Evolutionary conservation across 305 asterid genomes (phyloP), one percentile per base, ranked within the genome.

Genomic region (Solanum hybrid): DNA sequence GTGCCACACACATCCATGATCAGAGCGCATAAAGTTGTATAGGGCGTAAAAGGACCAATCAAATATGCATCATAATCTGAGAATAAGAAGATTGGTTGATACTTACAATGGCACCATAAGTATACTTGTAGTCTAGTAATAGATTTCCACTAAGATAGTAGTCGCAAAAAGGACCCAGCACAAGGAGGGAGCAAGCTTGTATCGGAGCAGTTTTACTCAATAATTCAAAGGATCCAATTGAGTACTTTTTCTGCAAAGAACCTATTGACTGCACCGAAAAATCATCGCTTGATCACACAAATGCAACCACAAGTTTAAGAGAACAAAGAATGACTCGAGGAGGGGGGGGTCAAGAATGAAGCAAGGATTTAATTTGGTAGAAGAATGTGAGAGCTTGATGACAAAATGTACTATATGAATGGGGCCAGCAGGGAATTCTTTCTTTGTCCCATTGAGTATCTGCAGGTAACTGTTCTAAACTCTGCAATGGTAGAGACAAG

Each of bases 131-230:
- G 82, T 94, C 92, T 45, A 94, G 88, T 89, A 97, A 93, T 26
- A 93, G 85, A 36, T 93, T 95, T 51, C 94, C 94, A 10, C 94
- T 91, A 56, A 97, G 98, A 91, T 90, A 94, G 91, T 94, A 95
- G 94, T 97, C 99, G 26, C 95, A 42, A 35, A 97, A 91, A 76
- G 99, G 99, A 85, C 99, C 99, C 64, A 95, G 88, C 90, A 97
- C 93, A 32, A 97, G 98, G 90, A 97, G 98, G 89, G 99, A 97
- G 84, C 94, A 93, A 56, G 99, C 98, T 95, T 97, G 99, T 85
- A 97, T 97, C 3, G 99, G 99, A 73, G 99, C 98, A 81, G 99
- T 97, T 94, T 93, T 96, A 91, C 99, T 97, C 94, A 97, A 91
- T 88, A 97, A 90, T 89, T 97, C 99, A 77, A 97, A 97, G 19